A percentile compares a stretch with the other conserved stretches of the same genome.
Conservation (phyloP, 495 filamentous ascomycete species). For the Choiromyces venosus region DNA sequence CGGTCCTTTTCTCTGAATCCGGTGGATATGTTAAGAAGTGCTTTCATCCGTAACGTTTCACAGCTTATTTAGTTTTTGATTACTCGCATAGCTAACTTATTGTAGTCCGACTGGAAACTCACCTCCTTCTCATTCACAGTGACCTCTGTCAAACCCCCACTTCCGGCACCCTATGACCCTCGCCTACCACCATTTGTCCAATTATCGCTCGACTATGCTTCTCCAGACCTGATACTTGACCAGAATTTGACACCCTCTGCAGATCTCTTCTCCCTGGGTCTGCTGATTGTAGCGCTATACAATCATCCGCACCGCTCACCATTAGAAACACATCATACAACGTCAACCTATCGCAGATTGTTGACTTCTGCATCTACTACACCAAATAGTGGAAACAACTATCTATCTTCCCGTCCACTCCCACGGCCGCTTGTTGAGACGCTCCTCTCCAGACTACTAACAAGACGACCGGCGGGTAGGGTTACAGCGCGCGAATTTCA, state of each 20-base stretch:
- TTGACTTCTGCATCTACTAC: slow-evolving; percentile 69
- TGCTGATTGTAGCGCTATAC: slow-evolving; percentile 83
- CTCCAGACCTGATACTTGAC: slow-evolving; percentile 89
- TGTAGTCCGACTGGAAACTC: slow-evolving; percentile 93
- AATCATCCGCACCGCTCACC: slow-evolving; percentile 88
- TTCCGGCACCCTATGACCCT: slow-evolving; percentile 66
- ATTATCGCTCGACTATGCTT: slow-evolving; percentile 84
- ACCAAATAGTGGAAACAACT: slow-evolving; percentile 74
- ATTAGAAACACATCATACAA: slow-evolving; percentile 68
- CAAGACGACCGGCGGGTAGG: slow-evolving; percentile 74
- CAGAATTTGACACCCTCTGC: slow-evolving; percentile 69
- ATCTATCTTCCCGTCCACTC: slow-evolving; percentile 67
- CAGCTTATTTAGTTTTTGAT: slow-evolving; percentile 9
- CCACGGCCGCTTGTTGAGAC: slow-evolving; percentile 69
- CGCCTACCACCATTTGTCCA: slow-evolving; percentile 77
- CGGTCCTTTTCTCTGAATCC: slow-evolving; percentile 35
- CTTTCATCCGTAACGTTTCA: slow-evolving; percentile 2
- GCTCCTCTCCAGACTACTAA: slow-evolving; percentile 76
- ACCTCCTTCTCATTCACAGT: slow-evolving; percentile 86
- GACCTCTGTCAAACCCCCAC: slow-evolving; percentile 59
- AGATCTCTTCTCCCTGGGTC: slow-evolving; percentile 88
- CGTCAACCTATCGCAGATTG: slow-evolving; percentile 73
- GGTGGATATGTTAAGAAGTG: not conserved
- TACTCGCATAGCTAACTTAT: slow-evolving; percentile 29
- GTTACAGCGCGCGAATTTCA: slow-evolving; percentile 90